Evolutionary conservation across 1,284 basidiomycete species (phyloP).

Genomic region (Exsudoporus floridanus): DNA sequence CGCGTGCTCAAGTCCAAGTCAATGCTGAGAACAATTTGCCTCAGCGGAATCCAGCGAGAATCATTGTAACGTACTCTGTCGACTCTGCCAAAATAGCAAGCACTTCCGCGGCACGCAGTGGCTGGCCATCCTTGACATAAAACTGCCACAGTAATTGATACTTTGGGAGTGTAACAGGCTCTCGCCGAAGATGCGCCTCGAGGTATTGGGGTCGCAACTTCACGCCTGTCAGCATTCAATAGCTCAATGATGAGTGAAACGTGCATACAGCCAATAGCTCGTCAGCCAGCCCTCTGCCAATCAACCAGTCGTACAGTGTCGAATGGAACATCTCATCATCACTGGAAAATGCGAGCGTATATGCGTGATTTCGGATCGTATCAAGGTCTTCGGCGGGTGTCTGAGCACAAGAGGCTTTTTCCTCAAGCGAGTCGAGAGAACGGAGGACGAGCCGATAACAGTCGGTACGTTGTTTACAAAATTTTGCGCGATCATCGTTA

Average conservation of each 20-base stretch:
- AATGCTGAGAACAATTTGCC: slow-evolving; percentile 46
- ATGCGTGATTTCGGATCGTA: slow-evolving; percentile 68
- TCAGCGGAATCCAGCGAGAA: neutral
- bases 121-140: slow-evolving; percentile 89
- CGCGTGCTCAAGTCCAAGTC: slow-evolving; percentile 69
- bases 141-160: slow-evolving; percentile 95
- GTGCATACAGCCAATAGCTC: slow-evolving; percentile 81
- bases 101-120: slow-evolving; percentile 83
- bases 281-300: slow-evolving; percentile 77
- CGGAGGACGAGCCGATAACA: slow-evolving; percentile 87
- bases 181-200: slow-evolving; percentile 83
- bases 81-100: slow-evolving; percentile 86
- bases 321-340: slow-evolving; percentile 95
- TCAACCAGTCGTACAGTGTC: slow-evolving; percentile 92
- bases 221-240: slow-evolving; percentile 10
- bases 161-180: slow-evolving; percentile 79
- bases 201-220: slow-evolving; percentile 83
- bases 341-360: slow-evolving; percentile 79
- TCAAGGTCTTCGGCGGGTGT: slow-evolving; percentile 54
- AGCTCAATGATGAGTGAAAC: slow-evolving; percentile 4
- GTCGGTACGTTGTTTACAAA: slow-evolving; percentile 61
- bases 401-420: slow-evolving; percentile 41
- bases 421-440: slow-evolving; percentile 80
- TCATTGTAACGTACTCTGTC: slow-evolving; percentile 56
- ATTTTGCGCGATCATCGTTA: slow-evolving; percentile 59